Base-by-base conservation (phyloP, 805 yeast species). In the Metschnikowia sp. region DNA sequence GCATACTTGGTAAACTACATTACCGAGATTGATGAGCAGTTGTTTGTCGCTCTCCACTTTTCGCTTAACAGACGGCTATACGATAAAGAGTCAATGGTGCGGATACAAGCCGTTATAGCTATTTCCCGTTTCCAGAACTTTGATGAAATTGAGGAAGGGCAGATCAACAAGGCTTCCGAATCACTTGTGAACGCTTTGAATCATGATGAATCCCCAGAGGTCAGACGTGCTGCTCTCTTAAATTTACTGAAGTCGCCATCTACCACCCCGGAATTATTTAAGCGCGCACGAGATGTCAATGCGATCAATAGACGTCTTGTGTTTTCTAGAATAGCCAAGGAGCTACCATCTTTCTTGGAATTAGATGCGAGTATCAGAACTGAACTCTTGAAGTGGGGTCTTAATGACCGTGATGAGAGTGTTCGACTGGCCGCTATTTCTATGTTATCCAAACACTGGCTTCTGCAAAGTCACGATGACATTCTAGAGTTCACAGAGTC, bases 121-220 rank as follows among this genome's bases (percentile, higher is more conserved):
- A 66, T 90, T 35, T 80, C 96, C 0, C 74, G 90, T 48, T 83
- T 92, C 55, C 97, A 91, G 64, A 70, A 66, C 42, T 59, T 62
- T 42, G 59, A 62, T 47, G 57, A 60, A 22, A 69, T 63, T 38
- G 66, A 69, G 30, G 35, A 40, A 11, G 39, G 39, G 30, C 41
- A 45, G 29, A 44, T 53, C 11, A 56, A 53, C 32, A 51, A 49
- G 26, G 60, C 64, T 10, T 57, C 58, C n/a, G 47, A 48, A 29
- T 36, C 44, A 36, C 65, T 82, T 32, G 57, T 78, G 43, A 63
- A 63, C n/a, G 75, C 83, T 0, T 71, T 88, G 56, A 84, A 82
- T 57, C 79, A 84, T 59, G 99, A 92, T 65, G 78, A 88, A 2
- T 84, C 85, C 57, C 83, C 96, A 0, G 98, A 94, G 52, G 96